Conservation (phyloP, 2,329 filamentous ascomycete species). For the Stagonosporopsis chrysanthemi region DNA sequence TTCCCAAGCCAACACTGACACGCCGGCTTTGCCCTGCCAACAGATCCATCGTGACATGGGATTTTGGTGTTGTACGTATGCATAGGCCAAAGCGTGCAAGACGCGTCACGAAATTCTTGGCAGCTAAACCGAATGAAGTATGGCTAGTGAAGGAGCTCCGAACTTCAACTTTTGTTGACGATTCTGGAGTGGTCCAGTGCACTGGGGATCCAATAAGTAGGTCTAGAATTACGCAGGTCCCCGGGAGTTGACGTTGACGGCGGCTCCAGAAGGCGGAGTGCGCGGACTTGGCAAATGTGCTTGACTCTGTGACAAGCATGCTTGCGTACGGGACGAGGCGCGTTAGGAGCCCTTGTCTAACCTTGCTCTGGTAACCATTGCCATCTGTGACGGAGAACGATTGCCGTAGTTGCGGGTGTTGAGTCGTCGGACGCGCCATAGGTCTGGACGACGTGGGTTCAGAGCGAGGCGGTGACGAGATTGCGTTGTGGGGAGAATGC, state of each 20-base stretch:
- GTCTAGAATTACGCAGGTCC: conserved; percentile 4
- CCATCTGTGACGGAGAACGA: background rate
- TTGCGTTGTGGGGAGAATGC: background rate
- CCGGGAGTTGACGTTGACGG: conserved; percentile 3
- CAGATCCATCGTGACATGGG: conserved; percentile 3
- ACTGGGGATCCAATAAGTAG: background rate
- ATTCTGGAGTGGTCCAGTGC: background rate
- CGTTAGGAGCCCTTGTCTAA: conserved; percentile 5
- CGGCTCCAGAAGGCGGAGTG: conserved; percentile 10
- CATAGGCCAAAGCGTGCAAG: background rate
- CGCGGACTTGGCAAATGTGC: conserved; percentile 12
- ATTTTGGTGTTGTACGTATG: conserved; percentile 11
- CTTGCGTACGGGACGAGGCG: conserved; percentile 22
- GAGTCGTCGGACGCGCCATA: background rate
- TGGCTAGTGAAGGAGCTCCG: conserved; percentile 7
- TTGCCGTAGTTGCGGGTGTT: background rate
- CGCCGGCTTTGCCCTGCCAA: background rate
- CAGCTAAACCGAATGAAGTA: conserved; percentile 1
- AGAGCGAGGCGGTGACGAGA: background rate
- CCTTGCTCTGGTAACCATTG: background rate
- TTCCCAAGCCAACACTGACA: conserved; percentile 3
- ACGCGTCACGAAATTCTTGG: conserved; percentile 9
- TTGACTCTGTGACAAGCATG: conserved; percentile 12
- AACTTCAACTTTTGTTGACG: background rate
- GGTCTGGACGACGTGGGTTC: background rate